Evolutionary conservation across 2,329 filamentous ascomycete species (phyloP), one percentile per base, ranked within the genome.

Genomic region (Acephala macrosclerotiorum): DNA sequence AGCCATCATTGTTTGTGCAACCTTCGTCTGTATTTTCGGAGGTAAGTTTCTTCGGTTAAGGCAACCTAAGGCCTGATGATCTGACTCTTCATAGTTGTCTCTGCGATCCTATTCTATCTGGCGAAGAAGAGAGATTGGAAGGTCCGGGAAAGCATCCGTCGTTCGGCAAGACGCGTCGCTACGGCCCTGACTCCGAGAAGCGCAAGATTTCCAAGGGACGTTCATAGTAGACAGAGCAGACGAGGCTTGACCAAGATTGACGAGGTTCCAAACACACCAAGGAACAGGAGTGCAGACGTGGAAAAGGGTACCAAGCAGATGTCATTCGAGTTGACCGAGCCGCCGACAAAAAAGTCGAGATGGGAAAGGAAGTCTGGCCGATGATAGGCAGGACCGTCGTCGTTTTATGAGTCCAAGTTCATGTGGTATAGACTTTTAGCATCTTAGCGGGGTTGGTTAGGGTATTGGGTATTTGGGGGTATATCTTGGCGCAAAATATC

Each of bases 71-170:
- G 4, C 18, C 35, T 62, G 29, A 33, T 51, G 58, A 12, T 29
- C 6, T 58, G 45, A 59, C 26, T 26, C 6, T 51, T 61, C 36
- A 70, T 60, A 71, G 69, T 72, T 63, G 69, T 66, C 25, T 72
- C 66, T 56, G 47, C 70, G 91, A 91, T 89, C 68, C 86, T 96
- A 33, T 96, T 91, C 80, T 93, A 90, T 77, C 77, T 95, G 42
- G 91, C 93, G 63, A 96, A 96, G 83, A 94, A 93, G 80, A 87
- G 89, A 56, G 91, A 94, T 78, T 96, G 93, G 93, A 91, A 89
- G 70, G 82, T 96, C 71, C 87, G 89, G 65, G 87, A 92, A 75
- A 91, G 84, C 35, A 83, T 96, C 64, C 86, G 89, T 63, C 87
- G 86, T 69, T 94, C 91, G 1, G 87, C 88, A 36, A 84, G 83